A percentile compares a stretch with the other conserved stretches of the same genome.
These are phyloP conservation scores for Pseudogymnoascus sp. DNA, from an alignment of 2,329 filamentous ascomycete species.

Conservation along the genomic window DNA sequence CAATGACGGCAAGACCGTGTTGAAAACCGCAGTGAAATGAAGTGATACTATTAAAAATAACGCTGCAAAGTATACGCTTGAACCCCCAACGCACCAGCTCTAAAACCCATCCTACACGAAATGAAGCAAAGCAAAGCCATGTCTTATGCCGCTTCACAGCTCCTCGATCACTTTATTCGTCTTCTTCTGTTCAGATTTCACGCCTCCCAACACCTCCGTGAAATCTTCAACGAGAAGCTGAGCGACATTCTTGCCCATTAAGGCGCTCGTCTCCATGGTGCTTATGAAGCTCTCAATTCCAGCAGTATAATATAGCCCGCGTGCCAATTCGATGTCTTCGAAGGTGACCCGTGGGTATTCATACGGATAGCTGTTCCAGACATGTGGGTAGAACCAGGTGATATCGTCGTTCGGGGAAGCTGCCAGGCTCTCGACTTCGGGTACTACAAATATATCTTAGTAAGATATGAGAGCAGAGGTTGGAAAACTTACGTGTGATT, in stretches of 20 bases:
- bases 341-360: conserved; percentile 80
- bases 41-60: neutral
- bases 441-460: conserved; percentile 13
- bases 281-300: conserved; percentile 90
- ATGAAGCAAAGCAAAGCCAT: neutral
- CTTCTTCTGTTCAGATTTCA: neutral
- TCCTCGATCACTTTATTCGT: conserved; percentile 10
- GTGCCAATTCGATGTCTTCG: conserved; percentile 63
- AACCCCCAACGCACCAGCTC: neutral
- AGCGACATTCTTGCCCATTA: conserved; percentile 85
- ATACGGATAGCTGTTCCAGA: conserved; percentile 80
- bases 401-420: conserved; percentile 35
- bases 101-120: neutral
- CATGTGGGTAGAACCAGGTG: conserved; percentile 68
- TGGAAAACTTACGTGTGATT: conserved; percentile 17
- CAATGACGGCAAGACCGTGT: neutral
- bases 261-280: conserved; percentile 91
- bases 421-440: conserved; percentile 17
- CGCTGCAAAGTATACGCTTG: neutral
- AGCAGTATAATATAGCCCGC: conserved; percentile 61
- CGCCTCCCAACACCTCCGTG: conserved; percentile 21
- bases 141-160: conserved; percentile 2
- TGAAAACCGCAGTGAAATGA: neutral
- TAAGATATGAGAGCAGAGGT: conserved; percentile 10
- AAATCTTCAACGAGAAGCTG: conserved; percentile 58